Evolutionary conservation across 257 asterid genomes (phyloP).

Genomic region (Ophiorrhiza pumila): DNA sequence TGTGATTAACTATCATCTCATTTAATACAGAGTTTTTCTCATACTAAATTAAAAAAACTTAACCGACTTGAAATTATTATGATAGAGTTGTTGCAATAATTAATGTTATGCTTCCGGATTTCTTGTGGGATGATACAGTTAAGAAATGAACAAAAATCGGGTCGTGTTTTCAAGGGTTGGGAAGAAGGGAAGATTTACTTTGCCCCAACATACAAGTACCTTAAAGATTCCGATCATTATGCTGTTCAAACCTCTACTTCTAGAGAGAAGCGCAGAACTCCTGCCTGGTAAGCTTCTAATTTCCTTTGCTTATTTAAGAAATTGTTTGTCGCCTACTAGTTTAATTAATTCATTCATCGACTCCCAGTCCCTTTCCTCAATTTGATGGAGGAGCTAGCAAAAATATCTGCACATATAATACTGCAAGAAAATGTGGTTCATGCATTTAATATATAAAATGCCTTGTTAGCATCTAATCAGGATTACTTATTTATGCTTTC

Average conservation of each 20-base stretch:
- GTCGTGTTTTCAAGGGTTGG: slow-evolving; percentile 79
- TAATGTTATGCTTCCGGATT: background rate
- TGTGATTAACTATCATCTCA: too few relatives aligned
- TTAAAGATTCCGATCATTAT: slow-evolving; percentile 54
- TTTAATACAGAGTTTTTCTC: too few relatives aligned
- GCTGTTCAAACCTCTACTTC: slow-evolving; percentile 47
- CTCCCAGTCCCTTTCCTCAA: background rate
- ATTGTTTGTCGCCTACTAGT: background rate
- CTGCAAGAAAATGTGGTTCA: too few relatives aligned
- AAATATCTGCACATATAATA: too few relatives aligned
- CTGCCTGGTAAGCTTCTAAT: slow-evolving; percentile 71
- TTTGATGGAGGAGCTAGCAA: too few relatives aligned
- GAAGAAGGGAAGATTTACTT: slow-evolving; percentile 73
- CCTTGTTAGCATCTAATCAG: too few relatives aligned
- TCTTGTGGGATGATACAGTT: slow-evolving; percentile 39
- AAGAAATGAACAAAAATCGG: slow-evolving; percentile 62
- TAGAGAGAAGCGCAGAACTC: slow-evolving; percentile 60
- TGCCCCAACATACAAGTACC: slow-evolving; percentile 87
- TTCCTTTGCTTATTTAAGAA: background rate
- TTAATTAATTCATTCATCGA: background rate
- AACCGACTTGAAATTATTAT: too few relatives aligned
- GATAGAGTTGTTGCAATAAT: too few relatives aligned
- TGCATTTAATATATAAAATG: too few relatives aligned
- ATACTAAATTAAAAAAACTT: too few relatives aligned
- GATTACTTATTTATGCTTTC: too few relatives aligned